phyloP scores from a whole-genome alignment of 495 filamentous ascomycete genomes.

The Trichoderma orchidacearum region DNA sequence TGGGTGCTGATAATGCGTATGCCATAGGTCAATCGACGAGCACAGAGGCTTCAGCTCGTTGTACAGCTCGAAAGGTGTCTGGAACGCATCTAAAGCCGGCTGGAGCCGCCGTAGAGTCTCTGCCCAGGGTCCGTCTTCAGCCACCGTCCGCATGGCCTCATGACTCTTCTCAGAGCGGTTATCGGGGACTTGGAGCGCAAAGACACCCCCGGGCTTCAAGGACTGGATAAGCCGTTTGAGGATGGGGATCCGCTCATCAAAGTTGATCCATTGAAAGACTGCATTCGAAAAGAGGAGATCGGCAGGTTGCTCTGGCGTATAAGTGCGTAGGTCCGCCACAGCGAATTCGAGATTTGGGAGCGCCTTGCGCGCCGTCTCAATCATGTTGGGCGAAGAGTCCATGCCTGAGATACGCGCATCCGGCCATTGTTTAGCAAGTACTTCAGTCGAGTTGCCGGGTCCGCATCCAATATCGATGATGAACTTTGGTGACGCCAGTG shows the following conservation, averaged over 20 bases:
- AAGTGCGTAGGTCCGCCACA: constrained; percentile 24
- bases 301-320: constrained; percentile 14
- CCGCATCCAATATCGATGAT: constrained; percentile 45
- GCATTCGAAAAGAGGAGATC: constrained; percentile 42
- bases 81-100: constrained; percentile 32
- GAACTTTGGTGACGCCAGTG: constrained; percentile 12
- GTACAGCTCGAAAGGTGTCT: constrained; percentile 31
- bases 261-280: constrained; percentile 39
- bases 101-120: constrained; percentile 9
- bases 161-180: constrained; percentile 36
- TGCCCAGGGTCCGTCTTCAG: constrained; percentile 23
- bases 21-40: constrained; percentile 30
- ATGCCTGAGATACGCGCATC: constrained; percentile 30
- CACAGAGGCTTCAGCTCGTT: constrained; percentile 28
- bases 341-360: constrained; percentile 20
- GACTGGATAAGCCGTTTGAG: constrained; percentile 24
- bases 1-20: constrained; percentile 37
- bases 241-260: constrained; percentile 23
- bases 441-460: constrained; percentile 37
- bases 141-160: constrained; percentile 32
- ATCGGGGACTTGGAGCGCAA: constrained; percentile 42
- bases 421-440: constrained; percentile 30
- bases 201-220: constrained; percentile 27
- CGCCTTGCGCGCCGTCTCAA: constrained; percentile 24
- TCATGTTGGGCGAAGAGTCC: constrained; percentile 41